A percentile compares a stretch with the other conserved stretches of the same genome.
These are phyloP conservation scores for Calonectria pteridis DNA, from an alignment of 2,329 filamentous ascomycete species.

Conservation along the genomic window DNA sequence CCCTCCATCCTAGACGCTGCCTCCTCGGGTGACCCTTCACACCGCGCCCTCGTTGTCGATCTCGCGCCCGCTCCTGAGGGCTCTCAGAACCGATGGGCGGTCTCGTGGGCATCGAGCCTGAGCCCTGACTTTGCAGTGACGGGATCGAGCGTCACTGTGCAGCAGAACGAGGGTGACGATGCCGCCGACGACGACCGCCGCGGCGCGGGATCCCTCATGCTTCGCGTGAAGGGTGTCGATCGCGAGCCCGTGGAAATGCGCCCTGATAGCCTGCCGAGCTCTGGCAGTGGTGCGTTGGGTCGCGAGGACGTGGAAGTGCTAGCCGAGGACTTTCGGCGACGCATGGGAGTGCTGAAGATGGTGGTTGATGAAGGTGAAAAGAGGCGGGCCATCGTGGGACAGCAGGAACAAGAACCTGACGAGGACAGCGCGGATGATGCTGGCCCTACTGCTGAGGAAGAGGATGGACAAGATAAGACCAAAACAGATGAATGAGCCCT, in stretches of 20 bases:
- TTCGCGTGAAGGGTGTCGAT: constrained; percentile 54
- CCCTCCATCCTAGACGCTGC: constrained; percentile 79
- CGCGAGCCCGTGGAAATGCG: constrained; percentile 50
- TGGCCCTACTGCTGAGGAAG: constrained; percentile 11
- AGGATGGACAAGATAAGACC: constrained; percentile 14
- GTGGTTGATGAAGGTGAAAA: constrained; percentile 66
- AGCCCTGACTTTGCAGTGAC: constrained; percentile 78
- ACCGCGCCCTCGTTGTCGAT: constrained; percentile 69
- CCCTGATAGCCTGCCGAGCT: constrained; percentile 43
- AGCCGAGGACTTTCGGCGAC: constrained; percentile 68
- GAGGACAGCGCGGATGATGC: constrained; percentile 23
- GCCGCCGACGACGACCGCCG: constrained; percentile 41
- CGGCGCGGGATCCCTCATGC: constrained; percentile 47
- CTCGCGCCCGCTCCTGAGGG: constrained; percentile 55
- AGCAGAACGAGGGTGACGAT: constrained; percentile 54
- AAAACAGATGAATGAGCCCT: constrained; percentile 22
- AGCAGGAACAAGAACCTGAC: constrained; percentile 27
- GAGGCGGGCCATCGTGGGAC: constrained; percentile 51
- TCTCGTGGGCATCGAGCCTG: constrained; percentile 79
- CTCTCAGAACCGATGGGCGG: constrained; percentile 59
- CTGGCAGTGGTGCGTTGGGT: constrained; percentile 47
- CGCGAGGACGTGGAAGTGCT: constrained; percentile 64
- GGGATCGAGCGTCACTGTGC: constrained; percentile 57
- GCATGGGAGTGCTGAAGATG: constrained; percentile 67
- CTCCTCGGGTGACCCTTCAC: constrained; percentile 55